These are phyloP conservation scores for Aaosphaeria pasadenensis DNA, from an alignment of 2,329 filamentous ascomycete species.

Conservation along the genomic window DNA sequence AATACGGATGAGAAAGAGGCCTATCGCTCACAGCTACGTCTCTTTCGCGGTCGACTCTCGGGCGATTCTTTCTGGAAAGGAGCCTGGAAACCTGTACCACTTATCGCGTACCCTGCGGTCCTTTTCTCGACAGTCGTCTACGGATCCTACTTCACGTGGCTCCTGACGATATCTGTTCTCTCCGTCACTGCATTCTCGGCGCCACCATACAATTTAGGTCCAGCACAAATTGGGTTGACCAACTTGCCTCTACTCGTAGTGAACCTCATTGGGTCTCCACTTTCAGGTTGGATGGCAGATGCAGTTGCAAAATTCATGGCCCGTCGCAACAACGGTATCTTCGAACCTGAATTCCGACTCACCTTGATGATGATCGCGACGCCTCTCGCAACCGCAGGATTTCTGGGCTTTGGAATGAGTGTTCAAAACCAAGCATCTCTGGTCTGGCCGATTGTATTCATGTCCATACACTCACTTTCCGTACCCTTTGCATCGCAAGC, in stretches of 20 bases:
- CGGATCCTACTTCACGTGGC: conserved; percentile 89
- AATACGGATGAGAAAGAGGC: conserved; percentile 17
- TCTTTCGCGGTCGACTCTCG: conserved; percentile 29
- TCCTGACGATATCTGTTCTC: conserved; percentile 82
- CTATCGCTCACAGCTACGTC: conserved; percentile 19
- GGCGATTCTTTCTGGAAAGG: conserved; percentile 32
- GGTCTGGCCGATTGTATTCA: conserved; percentile 31
- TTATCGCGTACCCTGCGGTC: conserved; percentile 82
- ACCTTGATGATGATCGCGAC: conserved; percentile 31
- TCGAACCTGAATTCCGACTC: conserved; percentile 83
- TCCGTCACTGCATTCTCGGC: conserved; percentile 83
- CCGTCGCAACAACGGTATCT: conserved; percentile 72
- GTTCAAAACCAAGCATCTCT: conserved; percentile 25
- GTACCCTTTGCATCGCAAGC: conserved; percentile 39
- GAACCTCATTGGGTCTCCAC: conserved; percentile 69
- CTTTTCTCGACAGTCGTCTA: conserved; percentile 79
- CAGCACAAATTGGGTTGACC: conserved; percentile 74
- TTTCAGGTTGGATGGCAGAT: conserved; percentile 73
- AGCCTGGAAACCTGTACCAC: conserved; percentile 62
- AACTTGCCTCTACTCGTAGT: conserved; percentile 80
- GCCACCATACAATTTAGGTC: conserved; percentile 76
- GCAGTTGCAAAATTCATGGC: conserved; percentile 70
- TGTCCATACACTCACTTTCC: conserved; percentile 35
- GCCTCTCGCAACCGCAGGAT: conserved; percentile 35
- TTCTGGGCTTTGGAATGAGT: conserved; percentile 41